Base-by-base conservation (phyloP, 768 basidiomycete genomes). In the Nidularia sp. region DNA sequence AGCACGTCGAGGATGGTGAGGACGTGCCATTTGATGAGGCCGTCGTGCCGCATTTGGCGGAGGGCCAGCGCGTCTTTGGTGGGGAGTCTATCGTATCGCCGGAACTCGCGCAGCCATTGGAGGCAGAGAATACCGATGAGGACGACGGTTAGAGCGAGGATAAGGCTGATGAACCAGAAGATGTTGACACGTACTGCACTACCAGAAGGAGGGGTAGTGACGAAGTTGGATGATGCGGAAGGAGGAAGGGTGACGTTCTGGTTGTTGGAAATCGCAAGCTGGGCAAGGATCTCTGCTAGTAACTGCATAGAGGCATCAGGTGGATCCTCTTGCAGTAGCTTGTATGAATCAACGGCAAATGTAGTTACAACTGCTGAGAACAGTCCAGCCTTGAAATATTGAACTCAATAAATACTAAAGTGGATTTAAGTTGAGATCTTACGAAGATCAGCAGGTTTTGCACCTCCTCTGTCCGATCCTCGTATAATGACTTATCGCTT, bases 311-410 rank as follows among this genome's bases (percentile, higher is more conserved):
- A 31, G 2, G 39, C n/a, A 33, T 32, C 45, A 9, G 12, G 13
- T 41, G 51, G 48, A 36, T 56, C 48, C 2, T 29, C 25, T 29
- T 44, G 48, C 18, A 60, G 34, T 47, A 56, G 39, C 12, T 56
- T 49, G 15, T 57, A 57, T 22, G 61, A 60, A 41, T 62, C 55
- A 22, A 59, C 53, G 10, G 55, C 9, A 36, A 64, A 62, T 2
- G 57, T 57, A 0, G 62, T 64, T 5, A 62, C 61, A n/a, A 59
- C 55, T 8, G 61, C 59, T 33, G 62, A 64, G 50, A 62, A 62
- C 8, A 64, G 39, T 39, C 61, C 62, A 12, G 62, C 55, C 61
- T 62, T 25, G 34, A 42, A 7, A 5, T 6, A 45, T 41, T 10
- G 22, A 6, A 29, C 3, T 29, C 25, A 29, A 29, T 29, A 29